These are phyloP conservation scores for Termitomyces sp. DNA, from an alignment of 768 basidiomycete species.

Conservation along the genomic window DNA sequence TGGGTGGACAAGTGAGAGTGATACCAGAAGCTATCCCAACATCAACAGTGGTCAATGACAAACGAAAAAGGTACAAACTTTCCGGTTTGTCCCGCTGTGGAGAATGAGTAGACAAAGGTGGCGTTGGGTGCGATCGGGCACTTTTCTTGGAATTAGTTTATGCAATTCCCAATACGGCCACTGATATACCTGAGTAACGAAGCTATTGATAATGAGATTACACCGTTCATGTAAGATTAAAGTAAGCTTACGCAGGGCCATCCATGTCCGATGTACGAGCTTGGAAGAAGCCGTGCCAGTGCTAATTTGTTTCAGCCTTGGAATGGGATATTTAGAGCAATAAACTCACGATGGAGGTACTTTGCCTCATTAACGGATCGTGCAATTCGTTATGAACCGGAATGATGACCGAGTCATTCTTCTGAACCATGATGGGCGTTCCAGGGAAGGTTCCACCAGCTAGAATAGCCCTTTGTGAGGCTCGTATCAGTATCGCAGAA, in stretches of 20 bases:
- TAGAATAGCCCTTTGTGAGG: conserved; percentile 12
- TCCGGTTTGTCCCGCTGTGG: conserved; percentile 30
- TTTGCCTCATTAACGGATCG: conserved; percentile 22
- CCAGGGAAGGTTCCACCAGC: conserved; percentile 22
- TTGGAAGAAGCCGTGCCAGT: conserved; percentile 36
- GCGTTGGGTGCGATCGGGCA: conserved; percentile 39
- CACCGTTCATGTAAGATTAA: background rate
- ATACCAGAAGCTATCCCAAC: conserved; percentile 21
- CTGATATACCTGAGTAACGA: conserved; percentile 36
- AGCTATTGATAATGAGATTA: conserved; percentile 15
- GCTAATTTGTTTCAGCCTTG: conserved; percentile 13
- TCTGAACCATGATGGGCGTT: conserved; percentile 13
- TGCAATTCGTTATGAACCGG: conserved; percentile 16
- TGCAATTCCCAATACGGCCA: too few relatives aligned
- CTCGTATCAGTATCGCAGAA: background rate
- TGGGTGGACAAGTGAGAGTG: conserved; percentile 45
- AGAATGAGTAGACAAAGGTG: conserved; percentile 31
- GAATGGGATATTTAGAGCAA: background rate
- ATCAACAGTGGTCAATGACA: background rate
- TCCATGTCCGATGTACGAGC: conserved; percentile 31
- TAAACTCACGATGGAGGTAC: conserved; percentile 20
- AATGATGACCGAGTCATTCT: conserved; percentile 22
- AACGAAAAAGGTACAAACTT: conserved; percentile 9
- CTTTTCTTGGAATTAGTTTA: conserved; percentile 2
- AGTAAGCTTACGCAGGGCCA: conserved; percentile 26